These are phyloP conservation scores for Triticum timopheevii DNA, from an alignment of 176 grass and related monocot species.

Conservation along the genomic window DNA sequence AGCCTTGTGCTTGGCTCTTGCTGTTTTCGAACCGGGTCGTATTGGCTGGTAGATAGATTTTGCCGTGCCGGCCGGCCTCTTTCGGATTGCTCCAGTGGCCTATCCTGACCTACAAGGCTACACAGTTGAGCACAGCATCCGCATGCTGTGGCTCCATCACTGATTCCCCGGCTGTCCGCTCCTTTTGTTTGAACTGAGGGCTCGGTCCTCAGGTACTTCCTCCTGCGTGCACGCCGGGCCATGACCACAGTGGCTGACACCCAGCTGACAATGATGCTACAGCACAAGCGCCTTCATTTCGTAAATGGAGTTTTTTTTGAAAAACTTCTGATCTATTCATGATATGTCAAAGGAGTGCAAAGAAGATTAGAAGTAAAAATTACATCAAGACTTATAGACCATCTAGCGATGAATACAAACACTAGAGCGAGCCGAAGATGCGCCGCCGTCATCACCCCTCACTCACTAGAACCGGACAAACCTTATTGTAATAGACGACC, in stretches of 20 bases:
- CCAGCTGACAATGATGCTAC: neutral
- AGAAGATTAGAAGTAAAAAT: too few relatives aligned
- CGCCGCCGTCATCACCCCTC: too few relatives aligned
- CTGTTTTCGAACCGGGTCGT: neutral
- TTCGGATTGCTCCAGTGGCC: neutral
- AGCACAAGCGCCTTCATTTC: neutral
- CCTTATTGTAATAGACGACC: too few relatives aligned
- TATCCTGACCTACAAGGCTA: neutral
- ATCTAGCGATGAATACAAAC: too few relatives aligned
- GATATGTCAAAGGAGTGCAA: too few relatives aligned
- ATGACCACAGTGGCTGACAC: neutral
- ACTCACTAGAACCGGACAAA: too few relatives aligned
- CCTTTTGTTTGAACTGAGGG: neutral
- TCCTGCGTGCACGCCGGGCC: neutral
- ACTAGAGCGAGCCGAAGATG: too few relatives aligned
- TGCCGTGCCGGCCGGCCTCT: neutral
- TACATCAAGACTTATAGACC: too few relatives aligned
- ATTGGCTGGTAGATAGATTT: neutral
- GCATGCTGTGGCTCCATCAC: neutral
- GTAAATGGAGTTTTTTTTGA: too few relatives aligned
- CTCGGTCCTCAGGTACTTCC: neutral
- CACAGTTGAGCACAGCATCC: neutral
- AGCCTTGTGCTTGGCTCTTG: constrained; percentile 5
- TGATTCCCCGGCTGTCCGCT: neutral
- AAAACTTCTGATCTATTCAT: too few relatives aligned